Conservation (phyloP, 2,329 filamentous ascomycete species). For the Aspergillus novoparasiticus region DNA sequence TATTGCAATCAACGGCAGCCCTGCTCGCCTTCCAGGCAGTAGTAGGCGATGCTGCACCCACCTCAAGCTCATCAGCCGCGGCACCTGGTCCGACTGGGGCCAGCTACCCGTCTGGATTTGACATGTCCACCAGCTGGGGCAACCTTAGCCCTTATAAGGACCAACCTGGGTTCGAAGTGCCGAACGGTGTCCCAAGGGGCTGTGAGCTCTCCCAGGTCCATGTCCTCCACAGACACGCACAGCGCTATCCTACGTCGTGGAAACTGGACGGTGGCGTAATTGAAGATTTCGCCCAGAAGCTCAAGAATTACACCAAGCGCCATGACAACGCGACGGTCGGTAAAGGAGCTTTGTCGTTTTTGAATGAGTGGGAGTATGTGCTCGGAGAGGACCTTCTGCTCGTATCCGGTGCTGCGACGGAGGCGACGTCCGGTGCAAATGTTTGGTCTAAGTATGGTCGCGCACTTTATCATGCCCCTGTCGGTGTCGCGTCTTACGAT, state of each 20-base stretch:
- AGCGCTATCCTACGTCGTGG: constrained; percentile 53
- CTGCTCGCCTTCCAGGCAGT: constrained; percentile 1
- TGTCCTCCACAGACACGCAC: constrained; percentile 30
- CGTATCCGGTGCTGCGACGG: constrained; percentile 52
- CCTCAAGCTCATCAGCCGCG: background rate
- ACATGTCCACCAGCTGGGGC: background rate
- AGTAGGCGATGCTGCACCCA: background rate
- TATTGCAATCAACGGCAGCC: background rate
- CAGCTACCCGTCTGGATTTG: constrained; percentile 1
- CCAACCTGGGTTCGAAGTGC: background rate
- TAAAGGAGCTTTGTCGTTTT: constrained; percentile 53
- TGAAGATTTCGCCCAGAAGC: constrained; percentile 52
- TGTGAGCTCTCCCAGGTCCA: constrained; percentile 1
- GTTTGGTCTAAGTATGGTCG: constrained; percentile 60
- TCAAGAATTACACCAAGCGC: constrained; percentile 48
- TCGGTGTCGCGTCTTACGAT: constrained; percentile 53
- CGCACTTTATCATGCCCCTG: constrained; percentile 53
- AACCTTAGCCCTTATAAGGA: constrained; percentile 3
- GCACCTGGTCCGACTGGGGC: constrained; percentile 2
- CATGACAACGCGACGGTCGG: constrained; percentile 38
- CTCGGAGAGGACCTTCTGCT: constrained; percentile 50
- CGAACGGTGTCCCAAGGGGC: constrained; percentile 2
- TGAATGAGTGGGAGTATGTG: constrained; percentile 55
- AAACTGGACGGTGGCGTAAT: constrained; percentile 55
- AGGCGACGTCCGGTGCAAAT: constrained; percentile 52